phyloP scores from a whole-genome alignment of 495 filamentous ascomycete genomes.

The Annulohypoxylon stygium region DNA sequence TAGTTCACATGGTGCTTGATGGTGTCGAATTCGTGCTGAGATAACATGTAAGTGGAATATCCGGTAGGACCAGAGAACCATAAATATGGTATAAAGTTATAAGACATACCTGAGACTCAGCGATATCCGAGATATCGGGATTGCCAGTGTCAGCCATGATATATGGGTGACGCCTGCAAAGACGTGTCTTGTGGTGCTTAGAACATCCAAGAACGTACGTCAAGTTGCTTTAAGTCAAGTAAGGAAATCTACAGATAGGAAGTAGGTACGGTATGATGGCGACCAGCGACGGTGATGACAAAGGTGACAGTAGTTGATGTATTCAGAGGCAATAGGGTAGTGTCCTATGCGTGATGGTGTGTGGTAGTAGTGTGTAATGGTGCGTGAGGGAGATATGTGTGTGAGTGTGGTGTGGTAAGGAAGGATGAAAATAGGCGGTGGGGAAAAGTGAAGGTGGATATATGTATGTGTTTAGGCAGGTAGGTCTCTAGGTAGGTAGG shows the following conservation, averaged over 20 bases:
- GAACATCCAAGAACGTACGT: not conserved
- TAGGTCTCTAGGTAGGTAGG: not conserved
- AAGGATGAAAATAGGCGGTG: not conserved
- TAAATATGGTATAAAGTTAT: not conserved
- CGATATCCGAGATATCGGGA: not conserved
- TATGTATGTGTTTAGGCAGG: not conserved
- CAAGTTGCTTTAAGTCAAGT: not conserved
- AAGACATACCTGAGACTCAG: constrained; percentile 24
- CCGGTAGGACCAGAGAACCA: not conserved
- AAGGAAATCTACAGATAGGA: not conserved
- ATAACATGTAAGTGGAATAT: constrained; percentile 11
- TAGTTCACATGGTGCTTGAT: constrained; percentile 51
- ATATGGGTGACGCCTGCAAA: not conserved
- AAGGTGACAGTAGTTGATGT: not conserved
- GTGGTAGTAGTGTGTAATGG: not conserved
- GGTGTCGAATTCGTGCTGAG: constrained; percentile 46
- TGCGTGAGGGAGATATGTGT: not conserved
- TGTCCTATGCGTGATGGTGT: not conserved
- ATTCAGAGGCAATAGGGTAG: not conserved
- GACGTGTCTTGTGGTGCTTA: not conserved
- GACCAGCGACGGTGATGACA: not conserved
- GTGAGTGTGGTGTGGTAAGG: not conserved
- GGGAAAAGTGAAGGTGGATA: not conserved
- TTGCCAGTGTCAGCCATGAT: constrained; percentile 20
- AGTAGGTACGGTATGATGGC: not conserved